Conservation (phyloP, 306 rosid species). For the Vigna nakashimae region DNA sequence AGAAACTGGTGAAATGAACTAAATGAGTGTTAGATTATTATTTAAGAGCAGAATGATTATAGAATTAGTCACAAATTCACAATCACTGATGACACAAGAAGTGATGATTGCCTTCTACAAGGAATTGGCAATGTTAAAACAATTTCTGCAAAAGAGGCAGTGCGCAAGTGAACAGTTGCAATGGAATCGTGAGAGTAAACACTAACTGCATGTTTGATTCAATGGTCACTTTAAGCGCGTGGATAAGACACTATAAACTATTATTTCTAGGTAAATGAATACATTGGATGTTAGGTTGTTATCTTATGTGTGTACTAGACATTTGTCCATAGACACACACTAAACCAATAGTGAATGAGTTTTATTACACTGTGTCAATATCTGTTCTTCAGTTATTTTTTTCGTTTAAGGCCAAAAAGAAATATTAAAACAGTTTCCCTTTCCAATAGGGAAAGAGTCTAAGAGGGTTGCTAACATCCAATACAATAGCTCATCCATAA, state of each 20-base stretch:
- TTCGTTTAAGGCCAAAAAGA: background rate
- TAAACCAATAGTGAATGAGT: background rate
- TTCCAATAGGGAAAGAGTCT: slow-evolving; percentile 3
- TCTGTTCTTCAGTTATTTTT: slow-evolving; percentile 1
- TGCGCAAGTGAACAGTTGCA: background rate
- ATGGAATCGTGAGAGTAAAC: background rate
- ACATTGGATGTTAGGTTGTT: background rate
- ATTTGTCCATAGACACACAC: slow-evolving; percentile 15
- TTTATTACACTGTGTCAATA: background rate
- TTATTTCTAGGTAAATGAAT: background rate
- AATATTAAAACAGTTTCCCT: background rate
- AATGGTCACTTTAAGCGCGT: background rate
- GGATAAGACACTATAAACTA: background rate
- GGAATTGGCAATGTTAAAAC: slow-evolving; percentile 20
- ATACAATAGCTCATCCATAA: background rate
- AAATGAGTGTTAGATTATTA: slow-evolving; percentile 14
- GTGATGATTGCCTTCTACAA: background rate
- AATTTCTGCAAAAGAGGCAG: background rate
- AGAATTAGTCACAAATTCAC: slow-evolving; percentile 3
- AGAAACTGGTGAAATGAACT: slow-evolving; percentile 30
- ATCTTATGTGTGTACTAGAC: background rate
- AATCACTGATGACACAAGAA: background rate
- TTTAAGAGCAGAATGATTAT: slow-evolving; percentile 15
- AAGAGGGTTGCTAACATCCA: background rate
- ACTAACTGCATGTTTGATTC: background rate